Evolutionary conservation across 225 moss, liverwort and hornwort genomes (phyloP).

Genomic region (Straminergon stramineum): DNA sequence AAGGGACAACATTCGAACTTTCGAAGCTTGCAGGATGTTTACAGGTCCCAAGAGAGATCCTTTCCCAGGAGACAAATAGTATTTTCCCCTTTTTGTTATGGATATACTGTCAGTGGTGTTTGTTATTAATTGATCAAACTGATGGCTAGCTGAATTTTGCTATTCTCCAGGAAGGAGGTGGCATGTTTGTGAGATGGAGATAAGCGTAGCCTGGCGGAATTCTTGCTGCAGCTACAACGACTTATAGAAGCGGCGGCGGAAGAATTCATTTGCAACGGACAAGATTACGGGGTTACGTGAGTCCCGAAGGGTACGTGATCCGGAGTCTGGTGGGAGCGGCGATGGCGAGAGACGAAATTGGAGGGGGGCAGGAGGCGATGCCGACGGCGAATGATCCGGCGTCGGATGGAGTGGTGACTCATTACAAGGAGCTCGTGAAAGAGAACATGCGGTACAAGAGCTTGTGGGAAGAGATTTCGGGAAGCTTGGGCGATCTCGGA

Average conservation of each 20-base stretch:
- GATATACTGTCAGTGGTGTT: neutral
- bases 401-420: neutral
- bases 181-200: neutral
- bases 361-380: neutral
- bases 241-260: neutral
- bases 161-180: neutral
- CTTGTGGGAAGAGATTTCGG: conserved; percentile 55
- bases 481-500: conserved; percentile 55
- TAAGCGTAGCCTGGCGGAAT: neutral
- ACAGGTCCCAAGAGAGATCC: neutral
- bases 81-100: no score
- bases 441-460: conserved; percentile 35
- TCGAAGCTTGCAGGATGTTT: neutral
- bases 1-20: neutral
- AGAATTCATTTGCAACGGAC: neutral
- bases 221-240: neutral
- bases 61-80: neutral
- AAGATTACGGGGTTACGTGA: neutral
- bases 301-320: neutral
- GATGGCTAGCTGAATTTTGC: neutral
- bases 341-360: neutral
- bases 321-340: neutral
- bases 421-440: neutral
- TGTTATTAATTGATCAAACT: no score
- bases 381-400: neutral